Conservation (phyloP, 2,329 filamentous ascomycete species). For the Chrysoporthe austroafricana region DNA sequence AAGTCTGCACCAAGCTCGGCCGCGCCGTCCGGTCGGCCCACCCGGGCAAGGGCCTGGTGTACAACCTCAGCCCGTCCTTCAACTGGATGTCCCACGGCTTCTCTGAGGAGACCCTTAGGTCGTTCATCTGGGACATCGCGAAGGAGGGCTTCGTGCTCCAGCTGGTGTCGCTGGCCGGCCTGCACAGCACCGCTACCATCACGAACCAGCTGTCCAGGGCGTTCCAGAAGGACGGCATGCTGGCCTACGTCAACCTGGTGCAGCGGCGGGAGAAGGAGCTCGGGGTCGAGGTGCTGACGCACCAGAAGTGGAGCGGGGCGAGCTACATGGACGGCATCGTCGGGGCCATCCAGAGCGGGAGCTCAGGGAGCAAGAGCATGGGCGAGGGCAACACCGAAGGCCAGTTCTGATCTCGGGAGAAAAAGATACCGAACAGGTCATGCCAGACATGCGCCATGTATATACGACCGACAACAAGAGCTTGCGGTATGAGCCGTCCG, state of each 20-base stretch:
- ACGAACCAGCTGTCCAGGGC: conserved; percentile 75
- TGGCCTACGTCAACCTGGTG: conserved; percentile 93
- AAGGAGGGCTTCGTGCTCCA: conserved; percentile 79
- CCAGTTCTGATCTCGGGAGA: conserved; percentile 50
- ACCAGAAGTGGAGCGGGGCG: conserved; percentile 81
- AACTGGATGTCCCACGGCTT: conserved; percentile 99
- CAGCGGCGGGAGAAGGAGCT: conserved; percentile 89
- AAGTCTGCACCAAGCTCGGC: conserved; percentile 75
- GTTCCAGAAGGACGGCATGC: conserved; percentile 93
- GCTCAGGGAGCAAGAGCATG: conserved; percentile 89
- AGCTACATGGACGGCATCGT: conserved; percentile 85
- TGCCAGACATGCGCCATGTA: background rate
- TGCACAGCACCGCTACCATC: conserved; percentile 68
- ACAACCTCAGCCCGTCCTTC: conserved; percentile 95
- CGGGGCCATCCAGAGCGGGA: conserved; percentile 88
- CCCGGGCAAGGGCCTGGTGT: conserved; percentile 88
- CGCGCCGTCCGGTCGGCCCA: conserved; percentile 70
- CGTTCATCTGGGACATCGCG: conserved; percentile 96
- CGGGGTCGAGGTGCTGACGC: conserved; percentile 88
- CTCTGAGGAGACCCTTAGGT: conserved; percentile 77
- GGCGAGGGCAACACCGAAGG: conserved; percentile 90
- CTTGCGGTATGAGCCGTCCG: background rate
- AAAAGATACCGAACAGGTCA: background rate
- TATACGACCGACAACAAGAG: background rate
- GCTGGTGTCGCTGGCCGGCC: conserved; percentile 67